Evolutionary conservation across 495 filamentous ascomycete species (phyloP).

Genomic region (Oleoguttula mirabilis): DNA sequence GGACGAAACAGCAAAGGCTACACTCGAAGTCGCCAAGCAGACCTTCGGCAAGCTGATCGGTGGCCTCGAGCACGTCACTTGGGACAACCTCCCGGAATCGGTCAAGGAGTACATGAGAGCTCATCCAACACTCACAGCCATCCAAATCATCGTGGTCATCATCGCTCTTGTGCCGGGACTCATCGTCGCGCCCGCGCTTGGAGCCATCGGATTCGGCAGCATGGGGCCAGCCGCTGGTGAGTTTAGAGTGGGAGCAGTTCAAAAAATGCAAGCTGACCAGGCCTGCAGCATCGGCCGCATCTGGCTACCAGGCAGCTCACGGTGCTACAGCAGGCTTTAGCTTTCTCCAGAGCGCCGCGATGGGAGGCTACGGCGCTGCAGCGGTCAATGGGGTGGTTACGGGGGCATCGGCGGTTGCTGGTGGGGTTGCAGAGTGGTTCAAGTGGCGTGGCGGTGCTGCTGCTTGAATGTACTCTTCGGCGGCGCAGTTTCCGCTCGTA

Average conservation of each 20-base stretch:
- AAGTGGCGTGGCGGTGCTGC: not conserved
- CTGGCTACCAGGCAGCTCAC: slow-evolving; percentile 1
- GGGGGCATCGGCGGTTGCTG: not conserved
- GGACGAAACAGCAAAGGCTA: too few relatives aligned
- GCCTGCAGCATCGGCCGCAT: not conserved
- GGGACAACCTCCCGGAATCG: not conserved
- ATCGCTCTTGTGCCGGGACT: not conserved
- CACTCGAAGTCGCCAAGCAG: not conserved
- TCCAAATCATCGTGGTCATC: slow-evolving; percentile 2
- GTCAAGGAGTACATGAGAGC: slow-evolving; percentile 1
- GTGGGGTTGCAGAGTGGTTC: slow-evolving; percentile 5
- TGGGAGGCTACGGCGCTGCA: slow-evolving; percentile 15
- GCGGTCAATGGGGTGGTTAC: slow-evolving; percentile 9
- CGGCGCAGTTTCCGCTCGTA: too few relatives aligned
- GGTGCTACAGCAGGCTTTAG: slow-evolving; percentile 12
- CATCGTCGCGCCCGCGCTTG: slow-evolving; percentile 1
- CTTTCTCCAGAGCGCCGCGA: slow-evolving; percentile 16
- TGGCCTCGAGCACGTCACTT: not conserved
- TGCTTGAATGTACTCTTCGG: too few relatives aligned
- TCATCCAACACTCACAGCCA: not conserved
- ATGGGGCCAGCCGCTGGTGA: slow-evolving; percentile 5
- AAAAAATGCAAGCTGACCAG: not conserved
- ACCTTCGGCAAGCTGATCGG: not conserved
- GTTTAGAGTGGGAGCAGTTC: not conserved
- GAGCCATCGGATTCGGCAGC: not conserved